Conservation (phyloP, 1,139 yeast species). For the Kurtzmaniella quercitrusa region DNA sequence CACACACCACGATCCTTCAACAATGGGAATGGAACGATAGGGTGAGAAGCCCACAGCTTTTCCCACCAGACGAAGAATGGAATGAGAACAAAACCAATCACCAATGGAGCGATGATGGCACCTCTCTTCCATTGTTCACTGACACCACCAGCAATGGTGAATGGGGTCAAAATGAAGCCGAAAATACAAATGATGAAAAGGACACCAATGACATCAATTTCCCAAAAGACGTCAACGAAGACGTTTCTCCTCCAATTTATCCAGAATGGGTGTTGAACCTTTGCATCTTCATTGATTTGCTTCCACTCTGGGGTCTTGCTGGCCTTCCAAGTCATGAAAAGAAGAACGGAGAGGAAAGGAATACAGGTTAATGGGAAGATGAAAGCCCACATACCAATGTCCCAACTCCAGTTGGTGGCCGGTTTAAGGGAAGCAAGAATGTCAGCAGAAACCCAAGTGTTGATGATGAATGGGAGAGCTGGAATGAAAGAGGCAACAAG, state of each 20-base stretch:
- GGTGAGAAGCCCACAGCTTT: slow-evolving; percentile 23
- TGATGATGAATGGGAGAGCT: slow-evolving; percentile 66
- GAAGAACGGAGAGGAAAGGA: slow-evolving; percentile 27
- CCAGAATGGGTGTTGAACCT: slow-evolving; percentile 21
- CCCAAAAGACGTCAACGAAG: slow-evolving; percentile 23
- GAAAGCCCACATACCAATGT: slow-evolving; percentile 39
- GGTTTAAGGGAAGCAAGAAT: slow-evolving; percentile 20
- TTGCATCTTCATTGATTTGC: slow-evolving; percentile 15
- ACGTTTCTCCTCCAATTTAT: slow-evolving; percentile 12
- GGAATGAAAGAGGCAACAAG: slow-evolving; percentile 59
- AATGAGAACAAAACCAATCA: slow-evolving; percentile 31
- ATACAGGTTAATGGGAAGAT: slow-evolving; percentile 34
- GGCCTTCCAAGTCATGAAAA: slow-evolving; percentile 34
- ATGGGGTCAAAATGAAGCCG: slow-evolving; percentile 36
- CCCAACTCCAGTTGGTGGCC: slow-evolving; percentile 26
- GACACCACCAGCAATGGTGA: slow-evolving; percentile 36
- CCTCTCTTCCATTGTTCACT: slow-evolving; percentile 26
- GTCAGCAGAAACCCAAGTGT: slow-evolving; percentile 72
- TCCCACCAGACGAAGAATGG: slow-evolving; percentile 34
- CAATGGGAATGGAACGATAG: slow-evolving; percentile 28
- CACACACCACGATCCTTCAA: slow-evolving; percentile 36
- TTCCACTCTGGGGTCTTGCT: slow-evolving; percentile 32
- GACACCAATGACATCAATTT: slow-evolving; percentile 31
- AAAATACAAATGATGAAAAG: slow-evolving; percentile 25
- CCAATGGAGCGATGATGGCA: slow-evolving; percentile 32